These are phyloP conservation scores for Aspergillus sergii DNA, from an alignment of 2,329 filamentous ascomycete species.

Conservation along the genomic window DNA sequence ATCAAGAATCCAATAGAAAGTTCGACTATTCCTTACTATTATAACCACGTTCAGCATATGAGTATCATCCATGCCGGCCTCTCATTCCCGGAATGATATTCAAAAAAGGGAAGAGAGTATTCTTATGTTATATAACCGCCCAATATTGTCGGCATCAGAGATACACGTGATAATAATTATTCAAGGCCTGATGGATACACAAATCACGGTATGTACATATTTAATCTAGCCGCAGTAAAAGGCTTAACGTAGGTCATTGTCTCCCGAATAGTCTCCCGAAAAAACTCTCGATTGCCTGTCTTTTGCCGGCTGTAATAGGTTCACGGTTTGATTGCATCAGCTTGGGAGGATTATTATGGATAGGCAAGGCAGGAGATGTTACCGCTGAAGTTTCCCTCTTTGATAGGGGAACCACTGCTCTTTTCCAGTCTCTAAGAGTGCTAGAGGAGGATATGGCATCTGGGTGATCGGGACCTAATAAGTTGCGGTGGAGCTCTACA, in stretches of 20 bases:
- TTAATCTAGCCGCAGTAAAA: not conserved
- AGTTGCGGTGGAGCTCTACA: too few relatives aligned
- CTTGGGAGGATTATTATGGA: not conserved
- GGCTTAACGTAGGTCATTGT: not conserved
- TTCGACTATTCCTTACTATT: not conserved
- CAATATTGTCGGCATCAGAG: not conserved
- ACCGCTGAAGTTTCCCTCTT: not conserved
- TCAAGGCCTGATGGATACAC: not conserved
- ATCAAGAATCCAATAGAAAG: not conserved
- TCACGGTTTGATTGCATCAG: not conserved
- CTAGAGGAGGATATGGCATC: too few relatives aligned
- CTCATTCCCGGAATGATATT: not conserved
- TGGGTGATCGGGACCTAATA: too few relatives aligned
- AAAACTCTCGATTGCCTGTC: accelerated
- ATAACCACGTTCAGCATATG: not conserved
- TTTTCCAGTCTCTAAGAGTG: not conserved
- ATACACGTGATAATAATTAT: not conserved
- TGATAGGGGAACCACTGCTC: too few relatives aligned
- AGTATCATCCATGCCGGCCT: not conserved
- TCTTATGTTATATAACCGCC: not conserved
- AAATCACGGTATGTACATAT: not conserved
- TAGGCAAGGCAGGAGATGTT: not conserved
- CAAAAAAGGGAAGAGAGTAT: not conserved
- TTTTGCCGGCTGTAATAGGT: not conserved
- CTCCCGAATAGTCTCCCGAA: too few relatives aligned